Evolutionary conservation across 192 early-diverging fungal species (phyloP), one percentile per base, ranked within the genome.

Genomic region (Lobosporangium transversale): DNA sequence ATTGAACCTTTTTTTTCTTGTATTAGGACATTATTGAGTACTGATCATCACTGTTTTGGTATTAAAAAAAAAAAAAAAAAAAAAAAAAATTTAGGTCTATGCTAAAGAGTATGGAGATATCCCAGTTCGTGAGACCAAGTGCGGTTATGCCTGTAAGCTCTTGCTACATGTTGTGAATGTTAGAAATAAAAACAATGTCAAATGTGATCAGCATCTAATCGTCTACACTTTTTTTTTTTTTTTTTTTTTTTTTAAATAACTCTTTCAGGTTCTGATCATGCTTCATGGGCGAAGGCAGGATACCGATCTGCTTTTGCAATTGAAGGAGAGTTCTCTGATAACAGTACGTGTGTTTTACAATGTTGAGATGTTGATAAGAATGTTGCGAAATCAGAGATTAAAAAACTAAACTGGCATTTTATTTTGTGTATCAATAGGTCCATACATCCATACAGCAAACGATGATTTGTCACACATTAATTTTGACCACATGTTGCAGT

Each of bases 401-500:
- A n/a, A n/a, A n/a, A n/a, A n/a, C n/a, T n/a, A n/a, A n/a, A n/a
- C n/a, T n/a, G n/a, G n/a, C n/a, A n/a, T n/a, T n/a, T n/a, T n/a
- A n/a, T n/a, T n/a, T n/a, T n/a, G n/a, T n/a, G n/a, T n/a, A n/a
- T n/a, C n/a, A n/a, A n/a, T n/a, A n/a, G n/a, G n/a, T 40, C 90
- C 89, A 3, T 83, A 88, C 42, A 93, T 97, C 58, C 97, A 98
- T 76, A 80, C 91, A 18, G 80, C 89, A 1, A 76, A 81, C 23
- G 97, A 98, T 64, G 85, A 82, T 3, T 66, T 94, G 7, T 81
- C 86, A 14, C 84, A 92, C 24, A 83, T 98, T 50, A 81, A 86
- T 27, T 97, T 94, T 81, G 79, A 87, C 32, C 97, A 98, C 73
- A 93, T 96, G 88, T 84, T 83, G 7, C 89, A 96, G 78, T 96